phyloP scores from a whole-genome alignment of 1,284 basidiomycete species.

The Hymenochaete sp. region DNA sequence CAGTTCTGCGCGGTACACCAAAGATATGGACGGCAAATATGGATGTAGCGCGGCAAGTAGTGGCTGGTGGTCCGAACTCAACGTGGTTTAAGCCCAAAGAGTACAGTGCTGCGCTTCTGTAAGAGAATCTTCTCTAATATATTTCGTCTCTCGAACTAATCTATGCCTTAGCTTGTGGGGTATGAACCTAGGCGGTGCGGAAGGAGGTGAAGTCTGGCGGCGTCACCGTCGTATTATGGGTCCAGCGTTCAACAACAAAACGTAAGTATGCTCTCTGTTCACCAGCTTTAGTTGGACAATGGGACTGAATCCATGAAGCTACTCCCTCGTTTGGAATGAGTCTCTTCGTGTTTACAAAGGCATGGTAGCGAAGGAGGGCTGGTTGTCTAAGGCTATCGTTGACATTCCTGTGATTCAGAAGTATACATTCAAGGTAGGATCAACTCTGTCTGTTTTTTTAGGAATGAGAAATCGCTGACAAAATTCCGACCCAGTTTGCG shows the following conservation, averaged over 20 bases:
- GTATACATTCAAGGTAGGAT: slow-evolving; percentile 38
- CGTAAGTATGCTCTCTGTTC: slow-evolving; percentile 27
- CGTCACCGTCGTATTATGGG: slow-evolving; percentile 41
- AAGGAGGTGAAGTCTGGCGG: slow-evolving; percentile 38
- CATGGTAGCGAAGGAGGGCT: slow-evolving; percentile 36
- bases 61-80: slow-evolving; percentile 31
- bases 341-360: slow-evolving; percentile 36
- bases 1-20: slow-evolving; percentile 33
- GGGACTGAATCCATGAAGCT: slow-evolving; percentile 26
- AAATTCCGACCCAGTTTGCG: slow-evolving; percentile 30
- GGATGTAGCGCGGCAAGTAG: slow-evolving; percentile 40
- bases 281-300: neutral
- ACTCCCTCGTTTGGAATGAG: slow-evolving; percentile 38
- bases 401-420: slow-evolving; percentile 32
- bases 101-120: slow-evolving; percentile 29
- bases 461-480: neutral
- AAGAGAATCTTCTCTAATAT: slow-evolving; percentile 2
- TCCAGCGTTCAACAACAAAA: slow-evolving; percentile 39
- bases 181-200: slow-evolving; percentile 35
- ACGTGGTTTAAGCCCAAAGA: slow-evolving; percentile 35
- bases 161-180: slow-evolving; percentile 34
- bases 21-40: slow-evolving; percentile 39
- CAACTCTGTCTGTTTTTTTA: too few relatives aligned
- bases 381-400: slow-evolving; percentile 30
- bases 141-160: neutral